Base-by-base conservation (phyloP, 257 asterid genomes). In the Nicotiana benthamiana region DNA sequence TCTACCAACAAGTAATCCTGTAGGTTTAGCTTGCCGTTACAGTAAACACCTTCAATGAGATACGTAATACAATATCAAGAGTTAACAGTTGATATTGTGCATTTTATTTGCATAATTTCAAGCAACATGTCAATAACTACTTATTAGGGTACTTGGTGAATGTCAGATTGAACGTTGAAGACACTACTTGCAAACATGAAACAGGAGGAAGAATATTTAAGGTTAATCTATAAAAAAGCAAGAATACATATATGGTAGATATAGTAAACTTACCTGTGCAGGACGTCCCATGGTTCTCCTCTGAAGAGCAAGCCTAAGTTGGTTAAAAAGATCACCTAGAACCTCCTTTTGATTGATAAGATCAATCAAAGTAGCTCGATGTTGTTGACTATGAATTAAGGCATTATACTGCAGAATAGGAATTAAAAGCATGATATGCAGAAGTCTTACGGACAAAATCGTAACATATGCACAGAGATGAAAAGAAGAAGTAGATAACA, bases 271-370 rank as follows among this genome's bases (percentile, higher is more conserved):
- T 90, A 89, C 98, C 91, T 93, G 98, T 65, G 96, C 98, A 67
- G 98, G 98, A 32, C 98, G 97, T 64, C 88, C 98, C 81, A 80
- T 84, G 48, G 83, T 84, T 86, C 92, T 90, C 85, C 98, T 88
- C 83, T 93, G 98, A 82, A 93, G 83, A 84, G 98, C 93, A 75
- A 93, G 94, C 34, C 98, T 94, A 80, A 93, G 98, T 91, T 93
- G 98, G 88, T 93, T 93, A 82, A 93, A 93, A 86, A 93, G 96
- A 89, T 91, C 98, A 17, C 98, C 98, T 4, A 93, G 89, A 51
- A 91, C 90, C 92, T 93, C 98, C 86, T 93, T 93, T 83, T 93
- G 96, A 90, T 90, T 92, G 85, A 93, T 81, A 74, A 92, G 96
- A 81, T 93, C 96, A 82, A 93, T 88, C 86, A 93, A 76, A 54